Conservation (phyloP, 805 yeast genomes). For the Cyberlindnera suaveolens region DNA sequence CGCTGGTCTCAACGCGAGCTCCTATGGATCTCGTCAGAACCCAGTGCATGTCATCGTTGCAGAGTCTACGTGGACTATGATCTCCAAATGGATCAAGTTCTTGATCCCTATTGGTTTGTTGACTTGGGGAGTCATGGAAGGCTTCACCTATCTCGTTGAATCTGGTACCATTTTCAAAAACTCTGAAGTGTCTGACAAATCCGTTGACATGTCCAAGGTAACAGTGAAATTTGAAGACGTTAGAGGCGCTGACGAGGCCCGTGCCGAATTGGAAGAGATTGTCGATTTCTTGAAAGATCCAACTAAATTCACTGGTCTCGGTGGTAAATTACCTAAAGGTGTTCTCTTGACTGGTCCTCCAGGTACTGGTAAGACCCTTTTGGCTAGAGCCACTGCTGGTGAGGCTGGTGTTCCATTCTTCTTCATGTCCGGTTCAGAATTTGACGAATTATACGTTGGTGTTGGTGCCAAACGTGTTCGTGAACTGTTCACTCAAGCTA, state of each 20-base stretch:
- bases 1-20: constrained; percentile 16
- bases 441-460: constrained; percentile 97
- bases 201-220: constrained; percentile 78
- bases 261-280: constrained; percentile 94
- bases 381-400: constrained; percentile 98
- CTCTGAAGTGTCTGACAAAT: constrained; percentile 65
- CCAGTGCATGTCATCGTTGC: constrained; percentile 93
- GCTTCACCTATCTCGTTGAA: constrained; percentile 75
- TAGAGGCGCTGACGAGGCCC: constrained; percentile 97
- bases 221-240: constrained; percentile 90
- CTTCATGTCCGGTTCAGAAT: constrained; percentile 97
- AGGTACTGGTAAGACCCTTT: constrained; percentile 95
- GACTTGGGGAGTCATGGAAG: constrained; percentile 76
- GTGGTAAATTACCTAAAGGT: constrained; percentile 97
- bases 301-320: constrained; percentile 89
- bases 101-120: constrained; percentile 72
- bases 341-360: constrained; percentile 97
- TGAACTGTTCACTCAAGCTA: constrained; percentile 87
- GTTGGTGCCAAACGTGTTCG: constrained; percentile 98
- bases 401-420: constrained; percentile 99
- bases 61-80: constrained; percentile 71
- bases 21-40: constrained; percentile 59
- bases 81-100: constrained; percentile 88
- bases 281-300: constrained; percentile 98
- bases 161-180: constrained; percentile 74